Evolutionary conservation across 805 yeast species (phyloP), one percentile per base, ranked within the genome.

Genomic region (Candida pseudoglaebosa): DNA sequence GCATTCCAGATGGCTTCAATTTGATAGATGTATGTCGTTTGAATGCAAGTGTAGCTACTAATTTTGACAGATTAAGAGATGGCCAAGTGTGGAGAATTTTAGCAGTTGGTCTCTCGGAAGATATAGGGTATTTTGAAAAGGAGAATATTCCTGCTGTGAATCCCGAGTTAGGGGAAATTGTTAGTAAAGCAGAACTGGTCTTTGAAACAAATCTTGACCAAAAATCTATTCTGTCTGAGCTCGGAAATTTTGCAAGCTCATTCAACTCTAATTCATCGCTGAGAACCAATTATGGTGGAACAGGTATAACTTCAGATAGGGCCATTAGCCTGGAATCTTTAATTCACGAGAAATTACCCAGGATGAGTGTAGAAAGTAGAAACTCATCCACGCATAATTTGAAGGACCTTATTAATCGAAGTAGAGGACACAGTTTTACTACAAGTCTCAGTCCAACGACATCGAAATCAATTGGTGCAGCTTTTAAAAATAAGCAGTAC

Each of bases 21-120:
- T 60, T 80, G 12, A 52, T 67, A 10, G 79, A 80, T 32, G 79
- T 72, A 2, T 82, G 86, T 49, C 64, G 71, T 16, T 60, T 69
- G 48, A 84, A 84, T 51, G 74, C 86, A 0, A 59, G 67, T 13
- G 62, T 77, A 6, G 84, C 84, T 0, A 71, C 71, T 0, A 63
- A 69, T 33, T 82, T 70, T 1, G 67, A 69, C 13, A 57, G 67
- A 36, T 65, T 62, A 38, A 58, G 85, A 41, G 84, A 79, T 39
- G 67, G 80, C 38, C 85, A 79, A 50, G 70, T 78, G 0, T 82
- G 89, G 89, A 59, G 71, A 42, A 68, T 80, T 3, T 57, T 82
- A 4, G 73, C 75, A 10, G 74, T 73, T 24, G 62, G 78, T 20
- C 56, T 80, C 3, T 68, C 58, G 29, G 61, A 59, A 28, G 53